Percentiles rank a stretch among this genome's conserved stretches.
These are phyloP conservation scores for Wickerhamomyces kurtzmanii DNA, from an alignment of 805 yeast genomes.

Conservation along the genomic window DNA sequence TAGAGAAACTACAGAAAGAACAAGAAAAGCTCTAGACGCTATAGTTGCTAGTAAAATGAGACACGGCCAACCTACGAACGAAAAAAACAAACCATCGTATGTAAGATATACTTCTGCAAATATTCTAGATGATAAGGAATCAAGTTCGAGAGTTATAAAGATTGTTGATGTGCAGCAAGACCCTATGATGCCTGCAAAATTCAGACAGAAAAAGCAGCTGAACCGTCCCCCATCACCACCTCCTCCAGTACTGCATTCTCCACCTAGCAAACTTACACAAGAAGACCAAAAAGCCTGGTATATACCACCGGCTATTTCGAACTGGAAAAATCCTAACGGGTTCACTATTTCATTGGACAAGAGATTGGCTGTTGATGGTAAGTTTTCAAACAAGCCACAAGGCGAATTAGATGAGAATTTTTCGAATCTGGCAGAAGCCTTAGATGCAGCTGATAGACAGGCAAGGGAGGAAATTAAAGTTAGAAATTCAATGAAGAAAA, in stretches of 20 bases:
- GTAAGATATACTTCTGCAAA: conserved; percentile 34
- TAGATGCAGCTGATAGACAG: conserved; percentile 55
- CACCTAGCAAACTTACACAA: conserved; percentile 37
- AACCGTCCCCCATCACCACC: conserved; percentile 69
- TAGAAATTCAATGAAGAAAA: conserved; percentile 37
- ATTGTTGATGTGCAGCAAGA: conserved; percentile 63
- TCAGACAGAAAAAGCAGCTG: conserved; percentile 57
- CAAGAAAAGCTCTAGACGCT: conserved; percentile 44
- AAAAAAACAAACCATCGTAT: conserved; percentile 27
- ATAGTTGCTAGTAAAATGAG: conserved; percentile 35
- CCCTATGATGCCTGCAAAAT: conserved; percentile 80
- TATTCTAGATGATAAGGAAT: conserved; percentile 19
- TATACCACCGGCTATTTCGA: conserved; percentile 86
- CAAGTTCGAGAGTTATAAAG: conserved; percentile 39
- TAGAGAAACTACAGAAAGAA: conserved; percentile 37
- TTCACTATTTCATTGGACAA: conserved; percentile 75
- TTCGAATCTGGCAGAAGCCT: conserved; percentile 56
- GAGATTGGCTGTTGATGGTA: conserved; percentile 45
- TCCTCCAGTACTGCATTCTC: conserved; percentile 53
- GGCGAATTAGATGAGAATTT: conserved; percentile 45
- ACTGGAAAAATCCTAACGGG: conserved; percentile 94
- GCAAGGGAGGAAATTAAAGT: conserved; percentile 47
- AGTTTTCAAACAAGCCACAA: conserved; percentile 22
- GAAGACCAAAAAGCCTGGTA: conserved; percentile 77
- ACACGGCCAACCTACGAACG: conserved; percentile 19